These are phyloP conservation scores for Amaranthus hypochondriacus DNA, from an alignment of 148 eudicot genomes.

Conservation along the genomic window DNA sequence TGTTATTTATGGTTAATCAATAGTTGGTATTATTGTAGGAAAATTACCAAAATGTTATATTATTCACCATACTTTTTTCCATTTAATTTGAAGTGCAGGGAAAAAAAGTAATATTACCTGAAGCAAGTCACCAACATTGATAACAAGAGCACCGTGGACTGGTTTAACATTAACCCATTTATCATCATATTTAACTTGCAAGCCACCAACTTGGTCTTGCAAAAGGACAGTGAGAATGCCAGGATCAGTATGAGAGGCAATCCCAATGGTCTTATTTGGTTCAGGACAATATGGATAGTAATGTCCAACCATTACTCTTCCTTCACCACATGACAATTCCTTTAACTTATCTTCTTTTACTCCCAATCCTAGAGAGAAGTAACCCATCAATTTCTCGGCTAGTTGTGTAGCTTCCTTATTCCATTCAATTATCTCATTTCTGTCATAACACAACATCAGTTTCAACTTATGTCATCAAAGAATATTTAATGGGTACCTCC, in stretches of 20 bases:
- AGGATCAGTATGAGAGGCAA: slow-evolving; percentile 42
- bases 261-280: slow-evolving; percentile 40
- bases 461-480: too few species aligned
- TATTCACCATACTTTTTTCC: too few species aligned
- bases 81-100: too few species aligned
- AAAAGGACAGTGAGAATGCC: slow-evolving; percentile 38
- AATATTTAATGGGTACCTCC: too few species aligned
- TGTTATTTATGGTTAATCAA: too few species aligned
- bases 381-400: slow-evolving; percentile 30
- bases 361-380: slow-evolving; percentile 42
- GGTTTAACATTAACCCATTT: slow-evolving; percentile 46
- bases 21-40: too few species aligned
- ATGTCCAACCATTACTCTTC: slow-evolving; percentile 30
- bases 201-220: slow-evolving; percentile 43
- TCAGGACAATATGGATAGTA: slow-evolving; percentile 50
- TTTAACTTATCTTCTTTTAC: slow-evolving; percentile 19
- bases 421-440: slow-evolving; percentile 42
- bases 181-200: slow-evolving; percentile 38
- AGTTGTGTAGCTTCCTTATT: slow-evolving; percentile 28
- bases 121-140: slow-evolving; percentile 46
- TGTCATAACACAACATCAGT: background rate
- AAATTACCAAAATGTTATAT: too few species aligned
- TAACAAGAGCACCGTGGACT: slow-evolving; percentile 35
- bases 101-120: slow-evolving; percentile 28
- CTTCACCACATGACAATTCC: slow-evolving; percentile 18